These are phyloP conservation scores for Talaromyces funiculosus DNA, from an alignment of 2,329 filamentous ascomycete species.

Conservation along the genomic window DNA sequence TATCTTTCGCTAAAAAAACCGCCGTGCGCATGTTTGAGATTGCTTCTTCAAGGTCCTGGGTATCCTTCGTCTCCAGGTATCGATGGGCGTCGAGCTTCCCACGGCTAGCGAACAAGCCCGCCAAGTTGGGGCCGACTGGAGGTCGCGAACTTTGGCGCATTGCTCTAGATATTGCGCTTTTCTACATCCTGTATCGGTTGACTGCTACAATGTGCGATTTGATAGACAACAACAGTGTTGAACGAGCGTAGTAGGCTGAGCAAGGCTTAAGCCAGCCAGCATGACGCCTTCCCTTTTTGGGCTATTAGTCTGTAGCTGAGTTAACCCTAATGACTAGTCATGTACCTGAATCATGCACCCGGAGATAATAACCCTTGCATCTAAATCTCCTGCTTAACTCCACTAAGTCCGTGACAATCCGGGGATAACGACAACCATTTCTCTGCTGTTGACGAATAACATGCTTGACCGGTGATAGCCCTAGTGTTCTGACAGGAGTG, in stretches of 20 bases:
- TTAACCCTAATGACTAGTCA: neutral
- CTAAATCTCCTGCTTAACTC: neutral
- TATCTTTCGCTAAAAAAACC: neutral
- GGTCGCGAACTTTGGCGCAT: neutral
- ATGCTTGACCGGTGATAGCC: neutral
- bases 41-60: neutral
- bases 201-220: too few species aligned
- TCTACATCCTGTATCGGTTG: neutral
- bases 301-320: too few species aligned
- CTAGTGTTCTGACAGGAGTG: neutral
- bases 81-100: neutral
- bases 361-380: neutral
- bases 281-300: neutral
- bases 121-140: neutral
- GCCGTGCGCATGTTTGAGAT: neutral
- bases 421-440: neutral
- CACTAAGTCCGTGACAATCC: neutral
- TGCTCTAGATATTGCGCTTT: neutral
- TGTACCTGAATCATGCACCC: neutral
- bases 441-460: neutral
- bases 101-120: neutral
- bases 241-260: neutral
- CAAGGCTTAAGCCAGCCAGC: neutral
- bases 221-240: neutral
- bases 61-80: neutral